Conservation (phyloP, 2,329 filamentous ascomycete genomes). For the Cryphonectria radicalis region DNA sequence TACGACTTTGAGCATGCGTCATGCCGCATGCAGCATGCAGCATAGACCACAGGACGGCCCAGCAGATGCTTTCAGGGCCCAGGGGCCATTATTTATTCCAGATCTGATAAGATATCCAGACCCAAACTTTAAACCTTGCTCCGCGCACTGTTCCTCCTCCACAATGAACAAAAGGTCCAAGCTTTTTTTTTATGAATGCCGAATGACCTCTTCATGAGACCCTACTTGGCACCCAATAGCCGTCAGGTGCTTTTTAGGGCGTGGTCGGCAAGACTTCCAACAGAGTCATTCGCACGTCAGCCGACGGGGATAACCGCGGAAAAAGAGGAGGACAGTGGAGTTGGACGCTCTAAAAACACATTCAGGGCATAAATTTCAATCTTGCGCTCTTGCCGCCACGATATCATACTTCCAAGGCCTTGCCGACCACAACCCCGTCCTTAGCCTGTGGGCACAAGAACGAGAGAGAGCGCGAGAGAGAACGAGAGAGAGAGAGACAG, state of each 20-base stretch:
- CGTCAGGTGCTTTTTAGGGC: neutral
- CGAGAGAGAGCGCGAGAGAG: neutral
- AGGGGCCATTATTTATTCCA: neutral
- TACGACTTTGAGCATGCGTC: neutral
- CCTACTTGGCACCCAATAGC: neutral
- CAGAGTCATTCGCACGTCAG: neutral
- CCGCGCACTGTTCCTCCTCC: neutral
- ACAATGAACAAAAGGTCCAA: neutral
- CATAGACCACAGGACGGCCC: neutral
- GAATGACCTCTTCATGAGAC: neutral
- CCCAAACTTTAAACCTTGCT: constrained; percentile 1
- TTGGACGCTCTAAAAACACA: neutral
- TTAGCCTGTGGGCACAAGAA: neutral
- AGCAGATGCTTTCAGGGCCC: neutral
- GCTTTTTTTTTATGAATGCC: neutral
- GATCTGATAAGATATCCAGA: constrained; percentile 8
- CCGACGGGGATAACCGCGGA: neutral
- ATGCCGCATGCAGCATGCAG: constrained; percentile 11
- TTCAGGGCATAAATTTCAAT: constrained; percentile 1
- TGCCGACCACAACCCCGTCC: neutral
- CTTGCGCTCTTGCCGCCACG: constrained; percentile 13
- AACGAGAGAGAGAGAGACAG: neutral
- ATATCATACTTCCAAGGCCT: neutral
- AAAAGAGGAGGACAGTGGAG: neutral
- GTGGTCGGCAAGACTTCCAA: neutral